Evolutionary conservation across 2,329 filamentous ascomycete genomes (phyloP).

Genomic region (Apiospora pterosperma): DNA sequence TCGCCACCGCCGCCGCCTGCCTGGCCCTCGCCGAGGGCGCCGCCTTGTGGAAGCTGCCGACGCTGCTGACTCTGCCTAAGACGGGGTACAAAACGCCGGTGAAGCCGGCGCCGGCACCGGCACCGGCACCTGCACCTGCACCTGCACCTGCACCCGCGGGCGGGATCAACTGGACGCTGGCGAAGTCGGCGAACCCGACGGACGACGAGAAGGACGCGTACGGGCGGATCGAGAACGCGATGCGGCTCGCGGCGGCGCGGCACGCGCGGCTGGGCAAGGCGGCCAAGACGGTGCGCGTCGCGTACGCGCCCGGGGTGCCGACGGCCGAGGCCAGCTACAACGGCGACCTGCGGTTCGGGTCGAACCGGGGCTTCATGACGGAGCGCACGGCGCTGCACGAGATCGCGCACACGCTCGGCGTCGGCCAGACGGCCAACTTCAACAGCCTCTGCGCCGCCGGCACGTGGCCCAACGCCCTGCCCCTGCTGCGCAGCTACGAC

Average conservation of each 20-base stretch:
- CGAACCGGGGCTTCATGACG: slow-evolving; percentile 42
- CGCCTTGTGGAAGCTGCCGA: no score
- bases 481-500: slow-evolving; percentile 39
- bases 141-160: slow-evolving; percentile 31
- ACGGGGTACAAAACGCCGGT: no score
- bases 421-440: slow-evolving; percentile 41
- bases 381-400: slow-evolving; percentile 47
- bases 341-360: slow-evolving; percentile 44
- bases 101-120: slow-evolving; percentile 21
- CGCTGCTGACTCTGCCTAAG: no score
- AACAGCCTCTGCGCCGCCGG: slow-evolving; percentile 33
- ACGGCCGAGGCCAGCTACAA: slow-evolving; percentile 44
- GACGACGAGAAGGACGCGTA: slow-evolving; percentile 42
- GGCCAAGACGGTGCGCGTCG: slow-evolving; percentile 35
- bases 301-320: slow-evolving; percentile 39
- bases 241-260: slow-evolving; percentile 36
- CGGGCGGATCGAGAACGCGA: slow-evolving; percentile 37
- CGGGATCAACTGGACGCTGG: slow-evolving; percentile 35
- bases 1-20: not conserved
- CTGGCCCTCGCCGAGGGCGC: not conserved
- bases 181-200: slow-evolving; percentile 35
- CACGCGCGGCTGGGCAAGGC: slow-evolving; percentile 33
- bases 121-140: no score
- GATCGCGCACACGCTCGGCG: slow-evolving; percentile 43
- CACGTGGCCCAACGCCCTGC: slow-evolving; percentile 38